A percentile compares a stretch with the other conserved stretches of the same genome.
Conservation (phyloP, 106 monocot species). For the Narthecium ossifragum region DNA sequence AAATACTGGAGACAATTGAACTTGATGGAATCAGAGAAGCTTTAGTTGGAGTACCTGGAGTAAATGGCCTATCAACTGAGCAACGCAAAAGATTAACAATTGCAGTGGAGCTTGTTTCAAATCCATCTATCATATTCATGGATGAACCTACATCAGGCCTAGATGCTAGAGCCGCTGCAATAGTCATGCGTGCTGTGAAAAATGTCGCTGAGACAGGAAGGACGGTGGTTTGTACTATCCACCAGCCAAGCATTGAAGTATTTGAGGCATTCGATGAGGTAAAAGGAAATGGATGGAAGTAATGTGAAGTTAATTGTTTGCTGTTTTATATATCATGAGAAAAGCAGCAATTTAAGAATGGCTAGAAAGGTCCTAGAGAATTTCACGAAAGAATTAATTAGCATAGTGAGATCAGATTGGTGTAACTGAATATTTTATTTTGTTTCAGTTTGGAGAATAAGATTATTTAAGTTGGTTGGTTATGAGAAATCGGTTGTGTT, state of each 20-base stretch:
- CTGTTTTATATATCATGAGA: background rate
- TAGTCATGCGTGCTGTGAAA: slow-evolving; percentile 75
- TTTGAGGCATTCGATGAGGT: slow-evolving; percentile 86
- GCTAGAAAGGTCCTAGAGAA: too few species aligned
- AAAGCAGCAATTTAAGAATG: too few species aligned
- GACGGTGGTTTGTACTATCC: slow-evolving; percentile 77
- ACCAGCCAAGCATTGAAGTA: slow-evolving; percentile 72
- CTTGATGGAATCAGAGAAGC: slow-evolving; percentile 58
- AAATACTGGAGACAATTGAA: slow-evolving; percentile 69
- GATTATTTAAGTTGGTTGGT: too few species aligned
- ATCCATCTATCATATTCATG: slow-evolving; percentile 78
- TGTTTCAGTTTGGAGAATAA: too few species aligned
- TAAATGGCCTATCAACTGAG: slow-evolving; percentile 66
- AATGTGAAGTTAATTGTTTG: too few species aligned
- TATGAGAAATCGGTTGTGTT: too few species aligned
- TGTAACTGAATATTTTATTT: too few species aligned
- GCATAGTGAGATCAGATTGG: too few species aligned
- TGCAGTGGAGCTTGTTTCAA: slow-evolving; percentile 73
- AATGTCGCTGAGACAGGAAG: slow-evolving; percentile 67
- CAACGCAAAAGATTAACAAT: slow-evolving; percentile 72
- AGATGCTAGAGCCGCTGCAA: slow-evolving; percentile 76
- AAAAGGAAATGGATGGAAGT: too few species aligned
- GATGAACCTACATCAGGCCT: slow-evolving; percentile 80
- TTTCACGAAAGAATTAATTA: too few species aligned
- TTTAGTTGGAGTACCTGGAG: slow-evolving; percentile 57